Base-by-base conservation (phyloP, 116 monocot genomes). In the Posidonia oceanica region DNA sequence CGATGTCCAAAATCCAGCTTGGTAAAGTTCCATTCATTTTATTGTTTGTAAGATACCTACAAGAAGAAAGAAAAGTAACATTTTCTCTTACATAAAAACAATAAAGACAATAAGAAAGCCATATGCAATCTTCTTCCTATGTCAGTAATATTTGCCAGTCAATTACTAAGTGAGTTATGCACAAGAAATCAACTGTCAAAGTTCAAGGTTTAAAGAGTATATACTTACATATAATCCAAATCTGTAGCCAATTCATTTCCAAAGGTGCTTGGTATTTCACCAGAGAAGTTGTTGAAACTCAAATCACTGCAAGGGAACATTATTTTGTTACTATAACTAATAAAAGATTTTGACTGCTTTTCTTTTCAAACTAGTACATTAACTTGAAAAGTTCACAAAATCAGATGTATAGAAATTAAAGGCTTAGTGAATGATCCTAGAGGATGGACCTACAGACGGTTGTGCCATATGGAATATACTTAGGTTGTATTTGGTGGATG, bases 201-300 rank as follows among this genome's bases (percentile, higher is more conserved):
- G 5, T 59, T 15, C 21, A 60, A 20, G 21, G 23, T 8, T 29
- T 3, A 60, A 38, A 4, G 23, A 71, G 58, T n/a, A 68, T 37
- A 39, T 40, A 71, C 71, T 71, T 71, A 71, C 71, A 71, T 71
- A 16, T 39, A 59, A 40, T n/a, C 59, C 37, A 71, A 2, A 1
- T 15, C 0, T 17, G n/a, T 39, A 41, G 5, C 10, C 40, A 63
- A 62, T 51, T 29, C 29, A 29, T 52, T 37, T n/a, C 14, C 57
- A 66, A 75, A 82, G 64, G 48, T 82, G 18, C 20, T 36, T 59
- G 91, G 85, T 67, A 91, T 77, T 66, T 40, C 64, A 16, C 88
- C 91, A 4, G 80, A 79, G 39, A 91, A 63, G 54, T 82, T 74
- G 77, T 91, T 91, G 60, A 87, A 91, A 64, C 87, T 87, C 59